phyloP scores from a whole-genome alignment of 176 grass and related monocot species.

The Tillandsia fasciculata region DNA sequence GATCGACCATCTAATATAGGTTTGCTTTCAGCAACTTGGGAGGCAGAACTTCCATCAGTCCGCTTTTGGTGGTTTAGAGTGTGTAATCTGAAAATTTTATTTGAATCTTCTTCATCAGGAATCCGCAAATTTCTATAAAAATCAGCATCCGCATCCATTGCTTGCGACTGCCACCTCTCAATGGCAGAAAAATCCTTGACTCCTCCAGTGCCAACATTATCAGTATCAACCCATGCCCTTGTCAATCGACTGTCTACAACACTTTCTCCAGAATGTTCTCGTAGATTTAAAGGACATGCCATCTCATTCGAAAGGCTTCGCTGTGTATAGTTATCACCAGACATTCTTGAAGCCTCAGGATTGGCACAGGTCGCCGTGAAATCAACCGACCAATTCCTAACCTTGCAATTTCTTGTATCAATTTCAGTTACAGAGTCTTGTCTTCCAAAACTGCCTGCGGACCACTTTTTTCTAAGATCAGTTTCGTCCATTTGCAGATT shows the following conservation, averaged over 20 bases:
- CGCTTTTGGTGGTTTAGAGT: constrained; percentile 31
- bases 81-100: constrained; percentile 16
- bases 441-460: constrained; percentile 50
- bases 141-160: constrained; percentile 86
- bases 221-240: constrained; percentile 88
- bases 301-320: constrained; percentile 54
- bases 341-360: constrained; percentile 64
- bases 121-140: constrained; percentile 70
- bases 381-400: constrained; percentile 43
- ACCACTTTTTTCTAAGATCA: constrained; percentile 52
- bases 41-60: constrained; percentile 49
- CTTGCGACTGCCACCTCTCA: constrained; percentile 94
- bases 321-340: constrained; percentile 52
- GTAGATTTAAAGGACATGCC: constrained; percentile 42
- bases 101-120: constrained; percentile 66
- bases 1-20: constrained; percentile 50
- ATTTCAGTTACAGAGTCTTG: constrained; percentile 67
- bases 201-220: constrained; percentile 62
- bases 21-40: constrained; percentile 60
- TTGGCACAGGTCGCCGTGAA: constrained; percentile 36
- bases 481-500: constrained; percentile 57
- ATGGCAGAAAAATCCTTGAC: constrained; percentile 86
- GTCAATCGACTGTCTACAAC: constrained; percentile 54
- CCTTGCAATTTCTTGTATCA: constrained; percentile 57
- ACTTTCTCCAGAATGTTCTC: constrained; percentile 60